These are phyloP conservation scores for Tagetes erecta DNA, from an alignment of 129 eudicot species.

Conservation along the genomic window DNA sequence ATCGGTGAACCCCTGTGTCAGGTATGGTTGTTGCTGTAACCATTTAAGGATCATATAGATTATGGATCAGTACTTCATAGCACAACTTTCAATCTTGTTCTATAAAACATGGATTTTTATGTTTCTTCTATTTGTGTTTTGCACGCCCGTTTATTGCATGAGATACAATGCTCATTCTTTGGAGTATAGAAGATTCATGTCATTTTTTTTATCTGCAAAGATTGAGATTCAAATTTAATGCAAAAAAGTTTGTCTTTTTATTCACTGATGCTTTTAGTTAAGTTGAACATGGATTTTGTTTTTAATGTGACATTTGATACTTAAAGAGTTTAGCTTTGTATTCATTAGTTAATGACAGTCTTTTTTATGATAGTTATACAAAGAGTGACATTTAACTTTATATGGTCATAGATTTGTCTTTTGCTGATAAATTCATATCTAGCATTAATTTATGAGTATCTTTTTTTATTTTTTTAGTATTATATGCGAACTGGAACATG, in stretches of 20 bases:
- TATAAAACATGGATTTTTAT: too few relatives aligned
- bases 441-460: not conserved
- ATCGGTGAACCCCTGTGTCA: slow-evolving; percentile 82
- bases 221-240: slow-evolving; percentile 17
- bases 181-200: too few relatives aligned
- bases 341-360: not conserved
- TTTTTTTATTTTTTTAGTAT: slow-evolving; percentile 43
- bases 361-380: not conserved
- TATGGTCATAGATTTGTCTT: not conserved
- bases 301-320: slow-evolving; percentile 7
- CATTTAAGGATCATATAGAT: not conserved
- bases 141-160: too few relatives aligned
- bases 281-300: slow-evolving; percentile 14
- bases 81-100: not conserved
- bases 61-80: not conserved
- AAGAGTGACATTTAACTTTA: not conserved
- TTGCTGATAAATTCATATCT: slow-evolving; percentile 4
- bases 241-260: slow-evolving; percentile 23
- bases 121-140: too few relatives aligned
- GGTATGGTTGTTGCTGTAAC: slow-evolving; percentile 36
- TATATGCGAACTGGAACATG: slow-evolving; percentile 91
- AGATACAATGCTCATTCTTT: too few relatives aligned
- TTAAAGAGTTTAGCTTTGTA: slow-evolving; percentile 14
- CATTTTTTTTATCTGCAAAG: not conserved
- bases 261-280: not conserved